Base-by-base conservation (phyloP, 441 rosid species). In the Daphne laureola region DNA sequence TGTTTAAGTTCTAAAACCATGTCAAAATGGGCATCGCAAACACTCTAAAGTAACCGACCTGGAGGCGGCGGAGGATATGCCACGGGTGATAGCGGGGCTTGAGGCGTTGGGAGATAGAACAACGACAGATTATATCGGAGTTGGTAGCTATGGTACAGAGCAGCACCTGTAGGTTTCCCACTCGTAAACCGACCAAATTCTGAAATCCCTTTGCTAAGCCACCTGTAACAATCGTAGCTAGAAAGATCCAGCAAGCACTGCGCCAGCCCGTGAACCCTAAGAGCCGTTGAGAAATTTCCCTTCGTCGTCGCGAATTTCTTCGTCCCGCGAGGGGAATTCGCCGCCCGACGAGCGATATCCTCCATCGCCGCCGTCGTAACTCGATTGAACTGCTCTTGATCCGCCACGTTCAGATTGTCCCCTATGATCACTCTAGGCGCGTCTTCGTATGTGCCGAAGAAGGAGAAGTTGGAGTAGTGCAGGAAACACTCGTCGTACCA, bases 161-260 rank as follows among this genome's bases (percentile, higher is more conserved):
- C 38, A 40, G 55, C 21, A 21, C 13, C 48, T 12, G 54, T 55
- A 23, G 4, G 6, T 15, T 42, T 43, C 15, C 70, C 66, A 21
- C 8, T 12, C 54, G 80, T 66, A 36, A 74, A 74, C 3, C 0
- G 0, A 0, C 64, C 66, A 21, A 78, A 35, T 16, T 0, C 0
- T 0, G 41, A 2, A 15, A 77, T n/a, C n/a, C n/a, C n/a, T n/a
- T n/a, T n/a, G n/a, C n/a, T n/a, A 42, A 1, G 67, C 56, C 94
- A 82, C 17, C 50, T 47, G 38, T 36, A 43, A 50, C 90, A 86
- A 12, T 58, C 74, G 0, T 1, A 4, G 31, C 43, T 45, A 0
- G 72, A 53, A 25, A 78, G 25, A 58, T 86, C 86, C 4, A 73
- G 81, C 0, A 87, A 77, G 53, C 94, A 86, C 66, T 81, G 84